phyloP scores from a whole-genome alignment of 192 early-diverging fungal species.

The Oehlia diaphana region DNA sequence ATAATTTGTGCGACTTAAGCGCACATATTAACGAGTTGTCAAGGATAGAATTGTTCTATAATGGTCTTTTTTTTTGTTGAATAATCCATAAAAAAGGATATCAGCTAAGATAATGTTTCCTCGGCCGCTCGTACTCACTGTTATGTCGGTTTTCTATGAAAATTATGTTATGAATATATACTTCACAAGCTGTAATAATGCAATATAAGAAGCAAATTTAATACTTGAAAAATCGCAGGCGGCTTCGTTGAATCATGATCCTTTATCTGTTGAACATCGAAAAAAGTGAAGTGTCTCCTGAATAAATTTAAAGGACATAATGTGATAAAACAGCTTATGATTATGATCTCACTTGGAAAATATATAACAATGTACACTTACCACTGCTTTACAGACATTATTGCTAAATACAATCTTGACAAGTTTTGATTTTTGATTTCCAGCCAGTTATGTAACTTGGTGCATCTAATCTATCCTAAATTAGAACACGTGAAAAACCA shows the following conservation, averaged over 20 bases:
- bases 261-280: slow-evolving; percentile 63
- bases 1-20: not conserved
- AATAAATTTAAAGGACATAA: not conserved
- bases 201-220: not conserved
- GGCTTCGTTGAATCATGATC: slow-evolving; percentile 55
- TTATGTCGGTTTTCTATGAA: slow-evolving; percentile 46
- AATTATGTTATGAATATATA: not conserved
- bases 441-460: too few species aligned
- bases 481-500: too few species aligned
- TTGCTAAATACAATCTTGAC: not conserved
- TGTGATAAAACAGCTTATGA: not conserved
- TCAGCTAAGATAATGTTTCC: slow-evolving; percentile 54
- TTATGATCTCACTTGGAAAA: not conserved
- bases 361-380: not conserved
- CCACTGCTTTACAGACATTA: slow-evolving; percentile 8
- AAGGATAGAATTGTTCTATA: not conserved
- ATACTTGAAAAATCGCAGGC: slow-evolving; percentile 62
- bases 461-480: too few species aligned
- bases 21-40: not conserved
- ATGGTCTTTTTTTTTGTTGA: not conserved
- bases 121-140: slow-evolving; percentile 47
- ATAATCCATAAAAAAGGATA: slow-evolving; percentile 32
- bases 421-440: too few species aligned
- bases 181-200: not conserved
- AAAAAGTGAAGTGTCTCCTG: slow-evolving; percentile 74